These are phyloP conservation scores for Alloascoidea africana DNA, from an alignment of 805 yeast genomes.

Conservation along the genomic window DNA sequence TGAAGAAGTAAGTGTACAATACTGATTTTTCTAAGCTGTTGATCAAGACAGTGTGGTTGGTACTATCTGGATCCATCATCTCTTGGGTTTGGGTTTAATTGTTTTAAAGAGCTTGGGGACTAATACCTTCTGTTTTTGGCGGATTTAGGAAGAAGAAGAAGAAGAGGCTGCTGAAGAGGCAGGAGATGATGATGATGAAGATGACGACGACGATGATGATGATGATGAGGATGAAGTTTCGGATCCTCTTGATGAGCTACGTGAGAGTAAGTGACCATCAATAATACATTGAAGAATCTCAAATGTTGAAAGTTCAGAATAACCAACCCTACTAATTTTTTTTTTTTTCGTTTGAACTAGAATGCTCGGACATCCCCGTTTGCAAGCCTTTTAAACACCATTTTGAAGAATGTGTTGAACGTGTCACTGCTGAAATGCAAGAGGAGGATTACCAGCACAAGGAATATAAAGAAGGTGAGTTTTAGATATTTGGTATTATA, in stretches of 20 bases:
- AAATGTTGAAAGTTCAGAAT: constrained; percentile 8
- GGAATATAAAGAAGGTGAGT: constrained; percentile 54
- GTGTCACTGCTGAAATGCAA: constrained; percentile 80
- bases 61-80: too few species aligned
- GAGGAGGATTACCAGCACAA: constrained; percentile 71
- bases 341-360: constrained; percentile 15
- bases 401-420: constrained; percentile 87
- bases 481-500: neutral
- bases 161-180: constrained; percentile 28
- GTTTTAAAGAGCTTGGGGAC: too few species aligned
- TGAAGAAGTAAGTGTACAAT: constrained; percentile 14
- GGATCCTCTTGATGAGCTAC: constrained; percentile 51
- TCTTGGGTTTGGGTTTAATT: too few species aligned
- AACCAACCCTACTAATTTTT: constrained; percentile 6
- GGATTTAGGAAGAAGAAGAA: constrained; percentile 19
- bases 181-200: constrained; percentile 41
- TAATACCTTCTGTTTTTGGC: too few species aligned
- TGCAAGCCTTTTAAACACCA: constrained; percentile 74
- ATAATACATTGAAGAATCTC: constrained; percentile 12
- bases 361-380: constrained; percentile 50
- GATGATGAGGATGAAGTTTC: constrained; percentile 54
- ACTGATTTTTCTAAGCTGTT: neutral
- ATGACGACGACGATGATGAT: constrained; percentile 54
- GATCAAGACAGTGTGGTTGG: too few species aligned
- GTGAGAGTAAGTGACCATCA: constrained; percentile 20